These are phyloP conservation scores for Ustilago xerochloae DNA, from an alignment of 1,284 basidiomycete genomes.

Conservation along the genomic window DNA sequence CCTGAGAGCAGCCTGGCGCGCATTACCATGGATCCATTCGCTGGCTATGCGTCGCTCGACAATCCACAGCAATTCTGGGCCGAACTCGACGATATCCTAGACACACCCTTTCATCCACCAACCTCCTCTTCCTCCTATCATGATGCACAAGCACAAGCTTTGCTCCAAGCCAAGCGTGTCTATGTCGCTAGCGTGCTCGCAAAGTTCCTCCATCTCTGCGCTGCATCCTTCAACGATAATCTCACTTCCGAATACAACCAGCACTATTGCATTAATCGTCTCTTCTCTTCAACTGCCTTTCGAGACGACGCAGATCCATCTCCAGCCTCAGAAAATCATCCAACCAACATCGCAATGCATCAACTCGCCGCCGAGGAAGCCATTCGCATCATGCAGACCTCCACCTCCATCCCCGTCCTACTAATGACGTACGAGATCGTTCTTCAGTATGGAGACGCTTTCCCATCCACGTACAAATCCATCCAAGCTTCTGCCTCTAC, in stretches of 20 bases:
- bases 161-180: slow-evolving; percentile 33
- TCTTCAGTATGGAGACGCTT: slow-evolving; percentile 75
- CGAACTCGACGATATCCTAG: slow-evolving; percentile 59
- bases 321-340: neutral
- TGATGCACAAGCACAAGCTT: neutral
- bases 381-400: slow-evolving; percentile 48
- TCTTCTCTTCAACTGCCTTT: slow-evolving; percentile 48
- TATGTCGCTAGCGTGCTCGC: slow-evolving; percentile 33
- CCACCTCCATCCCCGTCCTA: slow-evolving; percentile 85
- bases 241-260: slow-evolving; percentile 45
- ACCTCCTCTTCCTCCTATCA: neutral
- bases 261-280: slow-evolving; percentile 50
- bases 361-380: slow-evolving; percentile 44
- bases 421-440: slow-evolving; percentile 84
- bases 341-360: slow-evolving; percentile 26
- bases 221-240: slow-evolving; percentile 49
- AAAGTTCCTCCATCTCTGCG: slow-evolving; percentile 57
- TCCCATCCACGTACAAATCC: slow-evolving; percentile 44
- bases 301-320: slow-evolving; percentile 18
- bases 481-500: slow-evolving; percentile 38
- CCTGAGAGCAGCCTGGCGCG: neutral
- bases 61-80: slow-evolving; percentile 57
- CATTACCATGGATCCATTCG: slow-evolving; percentile 54
- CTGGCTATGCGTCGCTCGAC: slow-evolving; percentile 46
- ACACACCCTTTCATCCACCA: slow-evolving; percentile 31